Evolutionary conservation across 177 flowering plant genomes (phyloP).

Genomic region (Telopea speciosissima): DNA sequence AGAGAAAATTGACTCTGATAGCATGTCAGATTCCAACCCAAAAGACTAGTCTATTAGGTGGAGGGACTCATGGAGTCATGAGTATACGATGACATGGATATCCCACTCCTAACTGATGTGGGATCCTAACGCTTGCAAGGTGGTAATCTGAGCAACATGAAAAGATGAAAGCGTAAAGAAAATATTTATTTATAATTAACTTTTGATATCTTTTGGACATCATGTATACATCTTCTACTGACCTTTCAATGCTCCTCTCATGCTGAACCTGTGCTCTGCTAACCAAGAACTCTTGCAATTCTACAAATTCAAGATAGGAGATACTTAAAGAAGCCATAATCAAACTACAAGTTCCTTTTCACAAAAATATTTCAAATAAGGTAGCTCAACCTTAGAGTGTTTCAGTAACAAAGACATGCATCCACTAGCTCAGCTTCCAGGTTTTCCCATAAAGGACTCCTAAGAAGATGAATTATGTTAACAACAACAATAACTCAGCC

Average conservation of each 20-base stretch:
- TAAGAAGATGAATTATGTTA: no score
- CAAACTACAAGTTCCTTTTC: not conserved
- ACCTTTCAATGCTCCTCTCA: not conserved
- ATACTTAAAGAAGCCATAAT: not conserved
- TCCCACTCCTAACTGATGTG: no score
- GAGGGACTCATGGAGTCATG: no score
- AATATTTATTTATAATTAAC: no score
- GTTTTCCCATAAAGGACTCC: not conserved
- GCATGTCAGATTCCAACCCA: no score
- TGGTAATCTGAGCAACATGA: not conserved
- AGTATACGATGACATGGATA: no score
- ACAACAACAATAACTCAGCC: no score
- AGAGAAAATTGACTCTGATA: no score
- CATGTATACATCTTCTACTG: not conserved
- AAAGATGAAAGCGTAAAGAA: not conserved
- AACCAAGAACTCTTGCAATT: not conserved
- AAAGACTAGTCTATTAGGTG: no score
- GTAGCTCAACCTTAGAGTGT: not conserved
- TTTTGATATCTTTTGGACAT: no score
- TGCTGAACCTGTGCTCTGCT: not conserved
- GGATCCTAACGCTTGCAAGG: not conserved
- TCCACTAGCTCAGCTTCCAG: not conserved
- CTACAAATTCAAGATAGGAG: not conserved
- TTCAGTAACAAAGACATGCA: no score
- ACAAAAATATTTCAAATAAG: not conserved